Evolutionary conservation across 1,284 basidiomycete genomes (phyloP).

Genomic region (Cutaneotrichosporon sp.): DNA sequence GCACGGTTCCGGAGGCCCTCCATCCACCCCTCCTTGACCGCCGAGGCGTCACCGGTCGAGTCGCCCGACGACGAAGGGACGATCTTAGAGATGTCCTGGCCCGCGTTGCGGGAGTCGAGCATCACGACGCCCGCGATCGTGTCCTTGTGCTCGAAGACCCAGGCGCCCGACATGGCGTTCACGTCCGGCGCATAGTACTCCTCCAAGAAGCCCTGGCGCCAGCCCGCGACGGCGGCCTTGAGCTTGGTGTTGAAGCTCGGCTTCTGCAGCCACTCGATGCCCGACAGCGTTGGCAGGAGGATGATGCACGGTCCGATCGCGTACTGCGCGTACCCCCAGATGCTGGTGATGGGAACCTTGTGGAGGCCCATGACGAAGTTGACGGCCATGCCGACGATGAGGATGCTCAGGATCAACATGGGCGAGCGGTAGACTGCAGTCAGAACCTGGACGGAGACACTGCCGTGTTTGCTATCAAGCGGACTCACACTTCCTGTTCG

Average conservation of each 20-base stretch:
- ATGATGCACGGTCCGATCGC: slow-evolving; percentile 66
- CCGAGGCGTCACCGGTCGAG: background rate
- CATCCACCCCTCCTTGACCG: slow-evolving; percentile 1
- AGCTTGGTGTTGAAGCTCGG: slow-evolving; percentile 49
- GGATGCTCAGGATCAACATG: slow-evolving; percentile 62
- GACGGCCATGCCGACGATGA: slow-evolving; percentile 62
- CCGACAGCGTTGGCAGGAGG: slow-evolving; percentile 66
- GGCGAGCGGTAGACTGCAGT: slow-evolving; percentile 64
- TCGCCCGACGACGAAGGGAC: slow-evolving; percentile 12
- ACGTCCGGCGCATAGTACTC: slow-evolving; percentile 61
- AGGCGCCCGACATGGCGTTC: slow-evolving; percentile 57
- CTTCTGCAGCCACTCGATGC: slow-evolving; percentile 60
- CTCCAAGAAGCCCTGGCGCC: slow-evolving; percentile 62
- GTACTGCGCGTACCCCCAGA: slow-evolving; percentile 54
- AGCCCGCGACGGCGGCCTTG: slow-evolving; percentile 60
- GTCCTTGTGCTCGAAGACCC: slow-evolving; percentile 65
- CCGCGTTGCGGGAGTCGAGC: slow-evolving; percentile 61
- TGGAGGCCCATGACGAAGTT: slow-evolving; percentile 59
- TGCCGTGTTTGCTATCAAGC: no score
- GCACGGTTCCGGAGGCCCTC: background rate
- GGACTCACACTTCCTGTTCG: slow-evolving; percentile 65
- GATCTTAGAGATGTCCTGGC: slow-evolving; percentile 23
- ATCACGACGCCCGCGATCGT: slow-evolving; percentile 69
- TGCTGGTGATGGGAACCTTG: background rate
- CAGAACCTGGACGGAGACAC: no score